These are phyloP conservation scores for Pichia scutulata DNA, from an alignment of 805 yeast genomes.

Conservation along the genomic window DNA sequence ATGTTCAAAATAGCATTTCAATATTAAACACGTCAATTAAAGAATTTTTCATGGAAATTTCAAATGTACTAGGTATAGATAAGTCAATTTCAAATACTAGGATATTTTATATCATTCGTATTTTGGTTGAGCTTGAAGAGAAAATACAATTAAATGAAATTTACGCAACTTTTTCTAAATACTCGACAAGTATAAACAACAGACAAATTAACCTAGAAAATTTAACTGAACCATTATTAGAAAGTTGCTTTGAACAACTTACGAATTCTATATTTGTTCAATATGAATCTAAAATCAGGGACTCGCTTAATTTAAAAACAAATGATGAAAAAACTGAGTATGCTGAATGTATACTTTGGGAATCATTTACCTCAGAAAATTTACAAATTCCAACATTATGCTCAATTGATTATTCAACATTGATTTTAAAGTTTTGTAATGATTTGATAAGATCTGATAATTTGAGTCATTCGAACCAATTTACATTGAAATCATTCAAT, in stretches of 20 bases:
- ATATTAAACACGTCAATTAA: constrained; percentile 14
- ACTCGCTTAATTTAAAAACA: constrained; percentile 11
- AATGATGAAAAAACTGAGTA: constrained; percentile 7
- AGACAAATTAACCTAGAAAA: constrained; percentile 11
- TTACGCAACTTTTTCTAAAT: constrained; percentile 5
- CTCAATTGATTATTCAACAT: constrained; percentile 19
- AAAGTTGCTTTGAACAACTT: not conserved
- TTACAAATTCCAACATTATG: constrained; percentile 16
- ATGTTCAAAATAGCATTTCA: constrained; percentile 11
- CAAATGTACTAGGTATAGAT: not conserved
- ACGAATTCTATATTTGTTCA: not conserved
- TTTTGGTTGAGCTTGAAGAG: constrained; percentile 19
- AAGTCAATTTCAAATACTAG: constrained; percentile 11
- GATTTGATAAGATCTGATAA: constrained; percentile 13
- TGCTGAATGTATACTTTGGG: constrained; percentile 20
- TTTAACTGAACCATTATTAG: constrained; percentile 13
- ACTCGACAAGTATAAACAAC: not conserved
- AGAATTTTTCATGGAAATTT: constrained; percentile 13
- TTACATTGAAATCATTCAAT: constrained; percentile 15
- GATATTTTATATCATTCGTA: constrained; percentile 21
- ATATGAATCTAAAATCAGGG: not conserved
- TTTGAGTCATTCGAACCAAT: constrained; percentile 26
- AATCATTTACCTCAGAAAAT: not conserved
- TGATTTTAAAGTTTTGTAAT: constrained; percentile 16
- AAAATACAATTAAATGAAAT: constrained; percentile 15